Conservation (phyloP, 129 eudicot genomes). For the carrot (Daucus carota) region DH1_v3.0 NC_030385.2:11706001-11706500, state of each 20-base stretch:
- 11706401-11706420: too few species aligned
- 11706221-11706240: background rate
- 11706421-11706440: too few species aligned
- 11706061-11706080: background rate
- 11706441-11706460: too few species aligned
- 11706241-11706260: background rate
- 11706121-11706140: background rate
- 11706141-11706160: background rate
- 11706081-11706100: background rate
- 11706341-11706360: background rate
- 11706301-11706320: background rate
- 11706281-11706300: background rate
- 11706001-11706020: too few species aligned
- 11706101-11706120: background rate
- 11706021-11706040: too few species aligned
- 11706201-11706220: too few species aligned
- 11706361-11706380: background rate
- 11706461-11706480: too few species aligned
- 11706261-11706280: background rate
- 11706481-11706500: too few species aligned
- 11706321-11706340: background rate
- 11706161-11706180: background rate
- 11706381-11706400: background rate
- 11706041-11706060: background rate
- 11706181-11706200: background rate